Percentiles rank a stretch among this genome's conserved stretches.
These are phyloP conservation scores for Fusarium avenaceum DNA, from an alignment of 2,329 filamentous ascomycete genomes.

Conservation along the genomic window DNA sequence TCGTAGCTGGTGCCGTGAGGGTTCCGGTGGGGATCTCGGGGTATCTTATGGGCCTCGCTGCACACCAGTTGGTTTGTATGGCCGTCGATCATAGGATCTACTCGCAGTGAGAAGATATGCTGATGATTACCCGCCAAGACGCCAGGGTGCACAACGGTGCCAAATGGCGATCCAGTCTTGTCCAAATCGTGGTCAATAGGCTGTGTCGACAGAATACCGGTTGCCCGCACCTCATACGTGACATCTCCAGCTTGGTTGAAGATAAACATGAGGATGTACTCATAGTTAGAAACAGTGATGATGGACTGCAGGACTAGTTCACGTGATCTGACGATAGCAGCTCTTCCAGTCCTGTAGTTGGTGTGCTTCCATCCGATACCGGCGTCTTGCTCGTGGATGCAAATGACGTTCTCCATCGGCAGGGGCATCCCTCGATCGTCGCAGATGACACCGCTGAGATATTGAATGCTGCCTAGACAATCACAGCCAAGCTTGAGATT, in stretches of 20 bases:
- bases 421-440: conserved; percentile 66
- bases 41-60: conserved; percentile 55
- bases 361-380: conserved; percentile 82
- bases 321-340: conserved; percentile 70
- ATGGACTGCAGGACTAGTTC: conserved; percentile 77
- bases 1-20: conserved; percentile 73
- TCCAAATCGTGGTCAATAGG: conserved; percentile 71
- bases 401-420: conserved; percentile 70
- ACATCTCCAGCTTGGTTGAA: conserved; percentile 74
- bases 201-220: conserved; percentile 73
- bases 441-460: conserved; percentile 70
- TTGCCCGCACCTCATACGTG: conserved; percentile 73
- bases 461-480: conserved; percentile 76
- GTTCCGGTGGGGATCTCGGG: conserved; percentile 66
- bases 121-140: conserved; percentile 78
- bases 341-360: conserved; percentile 73
- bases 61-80: conserved; percentile 63
- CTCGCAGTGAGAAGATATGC: conserved; percentile 74
- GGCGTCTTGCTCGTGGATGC: conserved; percentile 78
- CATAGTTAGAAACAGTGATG: conserved; percentile 65
- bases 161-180: conserved; percentile 63
- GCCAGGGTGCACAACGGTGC: conserved; percentile 73
- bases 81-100: conserved; percentile 74
- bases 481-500: conserved; percentile 78
- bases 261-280: conserved; percentile 65